Base-by-base conservation (phyloP, 192 early-diverging fungal species). In the Phlyctochytrium arcticum region DNA sequence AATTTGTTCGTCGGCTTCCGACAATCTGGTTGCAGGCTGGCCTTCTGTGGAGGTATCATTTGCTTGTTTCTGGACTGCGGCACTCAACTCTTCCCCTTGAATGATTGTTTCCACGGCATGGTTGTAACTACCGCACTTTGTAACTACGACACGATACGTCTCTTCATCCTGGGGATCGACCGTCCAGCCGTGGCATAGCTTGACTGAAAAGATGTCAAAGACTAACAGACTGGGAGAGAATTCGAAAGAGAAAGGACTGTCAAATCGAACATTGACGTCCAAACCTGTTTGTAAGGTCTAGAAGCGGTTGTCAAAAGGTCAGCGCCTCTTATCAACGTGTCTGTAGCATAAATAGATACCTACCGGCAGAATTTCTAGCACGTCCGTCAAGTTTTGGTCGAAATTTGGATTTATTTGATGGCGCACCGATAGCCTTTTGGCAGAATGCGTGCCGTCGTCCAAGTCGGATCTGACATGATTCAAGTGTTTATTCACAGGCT, bases 161-260 rank as follows among this genome's bases (percentile, higher is more conserved):
- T 73, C 71, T 12, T 70, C 59, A 48, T 86, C 88, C 48, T 83
- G 73, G 19, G 85, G 81, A 51, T 89, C 89, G 23, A 83, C 86
- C 21, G 90, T 83, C 94, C 94, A 98, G 17, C 95, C 95, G 74
- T 96, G 94, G 39, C 91, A 89, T 6, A 96, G 68, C 19, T 82
- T 76, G 3, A 96, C 88, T 30, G 80, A 63, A 62, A 95, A 94
- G 6, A 87, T 76, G 56, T 88, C 82, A 72, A 96, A 96, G 32
- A 95, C 70, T 0, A 70, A 77, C 23, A 80, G 69, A 56, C 82
- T 82, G 32, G 72, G 80, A 23, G 84, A 88, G 2, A 78, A 65
- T 65, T 92, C 92, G 74, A 98, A 95, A 8, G 79, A 87, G 51
- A 75, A 76, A 35, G 90, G 85, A 9, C 83, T 78, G 50, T 87